Conservation (phyloP, 345 rosid genomes). For the Gossypium bickii region DNA sequence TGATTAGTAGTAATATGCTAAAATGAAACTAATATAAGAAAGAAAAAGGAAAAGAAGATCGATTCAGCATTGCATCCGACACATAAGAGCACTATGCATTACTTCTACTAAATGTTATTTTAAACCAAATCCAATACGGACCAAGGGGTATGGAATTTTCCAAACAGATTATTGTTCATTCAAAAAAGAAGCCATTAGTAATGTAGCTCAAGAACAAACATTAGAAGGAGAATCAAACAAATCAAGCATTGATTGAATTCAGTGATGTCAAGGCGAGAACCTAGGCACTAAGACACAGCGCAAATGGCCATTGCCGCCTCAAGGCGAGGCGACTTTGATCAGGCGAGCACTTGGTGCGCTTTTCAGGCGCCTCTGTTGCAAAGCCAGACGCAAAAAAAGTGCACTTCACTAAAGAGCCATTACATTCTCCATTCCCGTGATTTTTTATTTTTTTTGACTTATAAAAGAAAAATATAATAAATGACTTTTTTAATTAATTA, state of each 20-base stretch:
- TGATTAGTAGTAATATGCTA: not conserved
- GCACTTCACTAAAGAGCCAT: no score
- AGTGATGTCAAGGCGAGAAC: no score
- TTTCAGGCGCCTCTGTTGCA: no score
- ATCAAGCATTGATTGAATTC: not conserved
- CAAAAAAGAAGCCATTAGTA: not conserved
- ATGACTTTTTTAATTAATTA: no score
- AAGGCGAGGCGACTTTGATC: no score
- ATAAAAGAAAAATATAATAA: no score
- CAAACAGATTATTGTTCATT: not conserved
- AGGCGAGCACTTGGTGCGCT: no score
- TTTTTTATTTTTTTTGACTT: no score
- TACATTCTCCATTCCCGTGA: no score
- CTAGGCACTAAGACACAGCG: no score
- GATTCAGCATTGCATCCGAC: not conserved
- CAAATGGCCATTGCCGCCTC: no score
- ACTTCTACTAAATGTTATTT: not conserved
- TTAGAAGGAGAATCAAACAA: not conserved
- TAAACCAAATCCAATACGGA: not conserved
- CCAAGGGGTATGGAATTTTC: not conserved
- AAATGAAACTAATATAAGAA: constrained; percentile 4
- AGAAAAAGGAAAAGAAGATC: not conserved
- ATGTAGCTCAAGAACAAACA: not conserved
- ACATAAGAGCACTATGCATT: not conserved
- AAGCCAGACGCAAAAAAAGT: no score